Evolutionary conservation across 2,329 filamentous ascomycete species (phyloP).

Genomic region (Cadophora malorum): DNA sequence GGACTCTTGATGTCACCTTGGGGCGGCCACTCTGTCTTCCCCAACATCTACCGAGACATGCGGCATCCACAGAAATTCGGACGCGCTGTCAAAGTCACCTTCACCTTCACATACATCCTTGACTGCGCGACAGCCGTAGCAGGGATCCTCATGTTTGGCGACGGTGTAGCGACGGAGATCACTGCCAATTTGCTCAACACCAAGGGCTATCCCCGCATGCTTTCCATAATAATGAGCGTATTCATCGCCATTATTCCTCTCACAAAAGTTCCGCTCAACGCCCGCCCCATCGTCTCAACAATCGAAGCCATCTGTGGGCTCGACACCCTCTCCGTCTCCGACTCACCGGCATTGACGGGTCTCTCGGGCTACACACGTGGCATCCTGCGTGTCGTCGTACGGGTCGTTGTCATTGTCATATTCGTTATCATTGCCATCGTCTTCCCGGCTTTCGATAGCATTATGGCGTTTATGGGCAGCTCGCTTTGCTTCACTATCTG

Average conservation of each 20-base stretch:
- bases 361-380: conserved; percentile 63
- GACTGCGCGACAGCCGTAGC: conserved; percentile 83
- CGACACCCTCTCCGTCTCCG: conserved; percentile 49
- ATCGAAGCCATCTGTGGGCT: conserved; percentile 82
- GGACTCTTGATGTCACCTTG: conserved; percentile 86
- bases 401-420: conserved; percentile 69
- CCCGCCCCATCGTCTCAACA: conserved; percentile 85
- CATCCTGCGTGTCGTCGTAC: conserved; percentile 64
- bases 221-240: conserved; percentile 81
- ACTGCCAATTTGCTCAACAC: conserved; percentile 86
- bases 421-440: conserved; percentile 78
- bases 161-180: conserved; percentile 84
- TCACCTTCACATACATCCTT: conserved; percentile 82
- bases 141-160: conserved; percentile 94
- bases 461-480: conserved; percentile 81
- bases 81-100: conserved; percentile 77
- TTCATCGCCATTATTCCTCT: conserved; percentile 93
- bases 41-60: conserved; percentile 83
- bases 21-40: conserved; percentile 74
- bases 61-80: conserved; percentile 74
- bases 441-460: conserved; percentile 72
- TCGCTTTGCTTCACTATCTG: conserved; percentile 94
- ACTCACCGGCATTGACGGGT: conserved; percentile 56
- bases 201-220: conserved; percentile 71
- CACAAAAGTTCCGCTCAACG: conserved; percentile 92